These are phyloP conservation scores for Chaetothyriales sp. DNA, from an alignment of 2,329 filamentous ascomycete genomes.

Conservation along the genomic window DNA sequence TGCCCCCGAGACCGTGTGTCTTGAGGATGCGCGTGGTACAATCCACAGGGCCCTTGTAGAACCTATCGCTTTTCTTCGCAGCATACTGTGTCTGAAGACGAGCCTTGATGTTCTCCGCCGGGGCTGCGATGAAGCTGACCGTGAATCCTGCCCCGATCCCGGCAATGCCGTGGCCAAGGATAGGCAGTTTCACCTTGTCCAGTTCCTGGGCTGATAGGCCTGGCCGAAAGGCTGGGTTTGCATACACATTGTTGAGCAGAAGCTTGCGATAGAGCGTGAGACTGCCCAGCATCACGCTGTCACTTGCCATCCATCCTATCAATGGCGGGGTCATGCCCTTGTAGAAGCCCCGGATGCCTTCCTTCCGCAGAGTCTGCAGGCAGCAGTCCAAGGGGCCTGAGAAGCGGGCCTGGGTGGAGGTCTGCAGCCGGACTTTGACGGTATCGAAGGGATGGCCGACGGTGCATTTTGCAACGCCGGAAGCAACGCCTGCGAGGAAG, in stretches of 20 bases:
- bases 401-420: slow-evolving; percentile 62
- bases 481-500: slow-evolving; percentile 95
- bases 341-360: slow-evolving; percentile 75
- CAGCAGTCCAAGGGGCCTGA: slow-evolving; percentile 74
- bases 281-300: slow-evolving; percentile 78
- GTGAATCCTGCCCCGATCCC: slow-evolving; percentile 77
- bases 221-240: slow-evolving; percentile 31
- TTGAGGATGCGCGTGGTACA: slow-evolving; percentile 49
- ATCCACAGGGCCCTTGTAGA: slow-evolving; percentile 80
- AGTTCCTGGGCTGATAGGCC: slow-evolving; percentile 17
- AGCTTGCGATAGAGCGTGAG: slow-evolving; percentile 78
- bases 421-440: slow-evolving; percentile 90
- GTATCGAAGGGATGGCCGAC: slow-evolving; percentile 60
- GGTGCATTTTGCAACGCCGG: slow-evolving; percentile 72
- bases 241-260: slow-evolving; percentile 65
- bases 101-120: slow-evolving; percentile 89
- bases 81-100: slow-evolving; percentile 89
- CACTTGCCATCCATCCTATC: slow-evolving; percentile 98
- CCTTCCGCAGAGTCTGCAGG: slow-evolving; percentile 66
- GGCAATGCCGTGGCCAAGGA: slow-evolving; percentile 71
- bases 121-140: slow-evolving; percentile 82
- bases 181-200: slow-evolving; percentile 39
- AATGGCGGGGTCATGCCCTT: slow-evolving; percentile 87
- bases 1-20: slow-evolving; percentile 56
- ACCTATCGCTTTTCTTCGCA: slow-evolving; percentile 55